Conservation (phyloP, 257 asterid species). For the Petunia axillaris region DNA sequence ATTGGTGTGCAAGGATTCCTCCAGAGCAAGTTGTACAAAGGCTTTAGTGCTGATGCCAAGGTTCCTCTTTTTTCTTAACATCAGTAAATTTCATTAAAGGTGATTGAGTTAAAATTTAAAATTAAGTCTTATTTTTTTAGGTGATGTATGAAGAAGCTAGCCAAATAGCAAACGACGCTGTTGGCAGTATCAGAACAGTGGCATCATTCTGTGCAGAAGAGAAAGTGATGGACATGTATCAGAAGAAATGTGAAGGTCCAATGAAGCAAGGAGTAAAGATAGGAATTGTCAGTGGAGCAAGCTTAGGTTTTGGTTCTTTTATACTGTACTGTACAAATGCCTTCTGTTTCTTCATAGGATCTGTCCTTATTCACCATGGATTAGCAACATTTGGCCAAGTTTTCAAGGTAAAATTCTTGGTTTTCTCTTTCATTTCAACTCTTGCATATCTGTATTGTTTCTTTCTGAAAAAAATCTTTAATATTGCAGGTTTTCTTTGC, state of each 20-base stretch:
- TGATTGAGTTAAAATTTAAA: background rate
- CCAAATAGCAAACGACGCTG: constrained; percentile 87
- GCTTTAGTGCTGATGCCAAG: constrained; percentile 77
- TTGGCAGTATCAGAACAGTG: constrained; percentile 81
- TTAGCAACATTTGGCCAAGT: constrained; percentile 64
- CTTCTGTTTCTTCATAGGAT: constrained; percentile 76
- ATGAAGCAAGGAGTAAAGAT: constrained; percentile 56
- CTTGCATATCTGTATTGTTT: background rate
- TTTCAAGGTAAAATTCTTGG: constrained; percentile 46
- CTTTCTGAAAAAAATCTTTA: background rate
- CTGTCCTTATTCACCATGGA: constrained; percentile 52
- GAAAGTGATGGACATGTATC: constrained; percentile 63
- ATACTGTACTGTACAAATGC: constrained; percentile 57
- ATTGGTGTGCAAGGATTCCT: constrained; percentile 75
- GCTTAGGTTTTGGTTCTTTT: constrained; percentile 58
- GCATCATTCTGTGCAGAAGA: constrained; percentile 84
- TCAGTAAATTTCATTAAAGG: background rate
- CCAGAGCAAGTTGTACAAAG: constrained; percentile 57
- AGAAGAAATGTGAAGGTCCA: constrained; percentile 68
- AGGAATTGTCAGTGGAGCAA: constrained; percentile 64
- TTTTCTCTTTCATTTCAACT: background rate
- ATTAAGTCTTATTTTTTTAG: constrained; percentile 32
- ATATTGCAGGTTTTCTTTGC: constrained; percentile 72
- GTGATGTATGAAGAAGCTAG: constrained; percentile 89
- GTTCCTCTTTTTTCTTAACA: constrained; percentile 34